Base-by-base conservation (phyloP, 225 moss, liverwort and hornwort genomes). In the Thuidium tamariscinum region DNA sequence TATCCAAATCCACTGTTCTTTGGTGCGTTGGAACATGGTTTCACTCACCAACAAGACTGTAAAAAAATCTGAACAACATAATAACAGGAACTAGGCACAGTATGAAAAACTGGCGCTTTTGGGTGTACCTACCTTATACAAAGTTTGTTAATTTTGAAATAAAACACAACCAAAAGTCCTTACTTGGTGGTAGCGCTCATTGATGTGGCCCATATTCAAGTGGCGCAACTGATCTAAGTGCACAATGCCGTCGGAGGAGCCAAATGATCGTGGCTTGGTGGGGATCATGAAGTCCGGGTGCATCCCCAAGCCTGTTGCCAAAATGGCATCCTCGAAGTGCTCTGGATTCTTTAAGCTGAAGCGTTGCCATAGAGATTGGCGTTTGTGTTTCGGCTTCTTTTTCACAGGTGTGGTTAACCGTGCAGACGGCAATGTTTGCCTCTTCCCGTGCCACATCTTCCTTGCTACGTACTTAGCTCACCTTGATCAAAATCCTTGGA, bases 181-280 rank as follows among this genome's bases (percentile, higher is more conserved):
- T 82, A 64, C 83, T 3, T 87, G 85, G 87, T 93, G 90, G 68
- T 87, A 88, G 26, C 80, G 85, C 57, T 86, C 46, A 49, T 89
- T 93, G 46, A 93, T 87, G 84, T 93, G 93, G 22, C 91, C 93
- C 93, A 93, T 93, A 36, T 93, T 93, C 57, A 93, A 62, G 26
- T 74, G 73, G 30, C 93, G 85, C 56, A 93, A 52, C 3, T 48
- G 74, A 71, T 93, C 90, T 41, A 92, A 55, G 12, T 81, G 77
- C 34, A 92, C 73, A 25, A 83, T 74, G n/a, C 86, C 77, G n/a
- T 84, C 77, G 3, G 2, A 12, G 0, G 74, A 75, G 6, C 88
- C 85, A 5, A 81, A 55, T 5, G 29, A 72, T 2, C 86, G 82
- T 0, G 89, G 57, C 41, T 66, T 57, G 8, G 90, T 92, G 4